Evolutionary conservation across 805 yeast genomes (phyloP).

Genomic region (Wickerhamiella occidentalis): DNA sequence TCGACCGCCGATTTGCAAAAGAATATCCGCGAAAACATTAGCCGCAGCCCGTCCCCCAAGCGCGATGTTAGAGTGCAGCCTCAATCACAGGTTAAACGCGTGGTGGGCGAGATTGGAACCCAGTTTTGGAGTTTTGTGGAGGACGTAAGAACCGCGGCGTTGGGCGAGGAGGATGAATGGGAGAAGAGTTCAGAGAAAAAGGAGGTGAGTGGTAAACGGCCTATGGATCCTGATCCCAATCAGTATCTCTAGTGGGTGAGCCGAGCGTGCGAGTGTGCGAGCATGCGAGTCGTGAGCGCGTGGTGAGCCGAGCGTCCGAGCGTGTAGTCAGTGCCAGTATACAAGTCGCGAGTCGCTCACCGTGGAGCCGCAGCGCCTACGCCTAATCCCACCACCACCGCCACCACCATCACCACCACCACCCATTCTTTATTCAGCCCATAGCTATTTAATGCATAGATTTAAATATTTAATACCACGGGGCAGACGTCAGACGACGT

Average conservation of each 20-base stretch:
- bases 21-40: neutral
- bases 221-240: constrained; percentile 5
- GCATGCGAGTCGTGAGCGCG: too few species aligned
- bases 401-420: neutral
- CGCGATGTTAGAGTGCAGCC: neutral
- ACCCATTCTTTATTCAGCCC: neutral
- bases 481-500: too few species aligned
- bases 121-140: constrained; percentile 29
- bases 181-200: neutral
- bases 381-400: too few species aligned
- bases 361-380: too few species aligned
- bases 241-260: constrained; percentile 6
- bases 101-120: constrained; percentile 27
- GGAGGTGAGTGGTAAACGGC: neutral
- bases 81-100: constrained; percentile 16
- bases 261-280: too few species aligned
- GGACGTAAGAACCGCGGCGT: constrained; percentile 27
- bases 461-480: neutral
- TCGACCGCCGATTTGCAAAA: constrained; percentile 11
- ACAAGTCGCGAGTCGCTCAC: too few species aligned
- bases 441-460: neutral
- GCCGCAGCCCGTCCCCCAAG: constrained; percentile 14
- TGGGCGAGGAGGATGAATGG: constrained; percentile 23
- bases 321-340: too few species aligned
- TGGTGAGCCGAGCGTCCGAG: neutral